Conservation (phyloP, 2,329 filamentous ascomycete species). For the Thermochaetoides dissita region DNA sequence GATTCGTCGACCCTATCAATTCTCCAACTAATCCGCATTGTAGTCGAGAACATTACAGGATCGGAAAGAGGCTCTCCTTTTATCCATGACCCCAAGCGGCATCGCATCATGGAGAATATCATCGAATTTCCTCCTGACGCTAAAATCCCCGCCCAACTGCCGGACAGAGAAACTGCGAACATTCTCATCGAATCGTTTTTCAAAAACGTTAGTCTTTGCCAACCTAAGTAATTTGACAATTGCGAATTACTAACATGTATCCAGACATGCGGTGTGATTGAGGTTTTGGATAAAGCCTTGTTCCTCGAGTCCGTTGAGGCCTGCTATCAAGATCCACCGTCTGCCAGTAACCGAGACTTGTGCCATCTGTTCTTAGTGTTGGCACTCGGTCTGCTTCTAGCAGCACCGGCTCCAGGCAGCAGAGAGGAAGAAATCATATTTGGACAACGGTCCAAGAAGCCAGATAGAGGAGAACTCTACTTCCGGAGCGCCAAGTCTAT, state of each 20-base stretch:
- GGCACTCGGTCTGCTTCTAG: slow-evolving; percentile 47
- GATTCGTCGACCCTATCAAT: slow-evolving; percentile 49
- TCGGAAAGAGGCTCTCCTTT: slow-evolving; percentile 33
- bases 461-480: slow-evolving; percentile 46
- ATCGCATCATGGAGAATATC: slow-evolving; percentile 42
- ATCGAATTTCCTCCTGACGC: slow-evolving; percentile 31
- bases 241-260: slow-evolving; percentile 4
- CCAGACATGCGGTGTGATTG: slow-evolving; percentile 45
- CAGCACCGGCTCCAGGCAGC: slow-evolving; percentile 35
- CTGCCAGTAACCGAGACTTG: slow-evolving; percentile 34
- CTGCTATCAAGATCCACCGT: slow-evolving; percentile 41
- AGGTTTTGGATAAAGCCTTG: slow-evolving; percentile 39
- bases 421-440: slow-evolving; percentile 36
- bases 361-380: slow-evolving; percentile 49
- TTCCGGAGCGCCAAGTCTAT: slow-evolving; percentile 45
- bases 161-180: slow-evolving; percentile 38
- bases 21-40: slow-evolving; percentile 44
- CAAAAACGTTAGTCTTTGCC: slow-evolving; percentile 33
- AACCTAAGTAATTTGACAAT: neutral
- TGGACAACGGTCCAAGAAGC: slow-evolving; percentile 32
- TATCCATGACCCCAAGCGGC: slow-evolving; percentile 40
- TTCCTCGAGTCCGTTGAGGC: slow-evolving; percentile 36
- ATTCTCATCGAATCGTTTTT: slow-evolving; percentile 47
- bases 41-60: slow-evolving; percentile 41
- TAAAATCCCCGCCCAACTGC: slow-evolving; percentile 38